Evolutionary conservation across 2,329 filamentous ascomycete species (phyloP).

Genomic region (Colletotrichum aenigma): DNA sequence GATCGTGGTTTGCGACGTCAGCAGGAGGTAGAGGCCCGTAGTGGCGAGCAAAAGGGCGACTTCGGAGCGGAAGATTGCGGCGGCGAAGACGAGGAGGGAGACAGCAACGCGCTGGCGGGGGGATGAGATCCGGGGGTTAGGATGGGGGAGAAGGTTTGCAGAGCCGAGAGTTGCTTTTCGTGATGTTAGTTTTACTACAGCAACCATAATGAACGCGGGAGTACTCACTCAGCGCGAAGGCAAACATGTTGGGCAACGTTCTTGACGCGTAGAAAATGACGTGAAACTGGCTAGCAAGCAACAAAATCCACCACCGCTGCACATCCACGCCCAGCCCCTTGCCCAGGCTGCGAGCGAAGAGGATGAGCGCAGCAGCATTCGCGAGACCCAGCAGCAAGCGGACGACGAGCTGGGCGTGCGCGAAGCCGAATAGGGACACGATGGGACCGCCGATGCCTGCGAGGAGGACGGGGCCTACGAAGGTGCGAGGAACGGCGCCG

Average conservation of each 20-base stretch:
- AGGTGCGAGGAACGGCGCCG: constrained; percentile 89
- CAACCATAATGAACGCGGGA: not conserved
- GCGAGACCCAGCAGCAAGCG: constrained; percentile 77
- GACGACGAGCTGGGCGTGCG: constrained; percentile 66
- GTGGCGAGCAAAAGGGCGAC: constrained; percentile 79
- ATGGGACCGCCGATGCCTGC: constrained; percentile 75
- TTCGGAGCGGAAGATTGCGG: constrained; percentile 88
- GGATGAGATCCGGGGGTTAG: constrained; percentile 28
- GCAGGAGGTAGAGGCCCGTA: constrained; percentile 68
- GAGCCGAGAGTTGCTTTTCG: constrained; percentile 70
- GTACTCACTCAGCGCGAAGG: constrained; percentile 79
- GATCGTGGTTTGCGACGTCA: constrained; percentile 55
- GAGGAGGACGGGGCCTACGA: constrained; percentile 80
- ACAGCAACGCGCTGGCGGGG: constrained; percentile 67
- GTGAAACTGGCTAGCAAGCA: constrained; percentile 89
- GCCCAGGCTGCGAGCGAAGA: constrained; percentile 67
- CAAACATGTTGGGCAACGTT: constrained; percentile 95
- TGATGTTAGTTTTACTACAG: not conserved
- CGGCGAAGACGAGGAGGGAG: constrained; percentile 77
- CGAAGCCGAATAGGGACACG: constrained; percentile 58
- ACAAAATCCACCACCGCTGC: constrained; percentile 78
- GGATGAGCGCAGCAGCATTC: constrained; percentile 73
- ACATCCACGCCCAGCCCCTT: constrained; percentile 71
- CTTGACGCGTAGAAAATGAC: constrained; percentile 90
- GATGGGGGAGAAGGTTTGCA: constrained; percentile 46